A percentile compares a stretch with the other conserved stretches of the same genome.
Evolutionary conservation across 2,329 filamentous ascomycete genomes (phyloP).

Genomic region (Penicillium sp.): DNA sequence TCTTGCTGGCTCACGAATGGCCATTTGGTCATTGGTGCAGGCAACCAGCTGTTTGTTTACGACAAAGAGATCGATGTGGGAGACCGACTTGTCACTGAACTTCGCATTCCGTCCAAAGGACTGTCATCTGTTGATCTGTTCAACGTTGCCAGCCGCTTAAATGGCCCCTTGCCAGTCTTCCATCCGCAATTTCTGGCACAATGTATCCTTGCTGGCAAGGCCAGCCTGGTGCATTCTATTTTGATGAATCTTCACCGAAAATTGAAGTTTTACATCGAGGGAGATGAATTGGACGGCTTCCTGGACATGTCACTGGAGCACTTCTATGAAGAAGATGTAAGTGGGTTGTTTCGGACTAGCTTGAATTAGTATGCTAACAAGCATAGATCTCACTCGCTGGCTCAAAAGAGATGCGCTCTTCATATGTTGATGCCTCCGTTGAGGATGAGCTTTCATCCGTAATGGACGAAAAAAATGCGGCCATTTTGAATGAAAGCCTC

Average conservation of each 20-base stretch:
- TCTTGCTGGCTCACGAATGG: conserved; percentile 87
- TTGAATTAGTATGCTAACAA: conserved; percentile 17
- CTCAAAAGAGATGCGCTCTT: conserved; percentile 50
- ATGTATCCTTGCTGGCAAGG: conserved; percentile 79
- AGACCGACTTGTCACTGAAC: conserved; percentile 57
- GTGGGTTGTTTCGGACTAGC: conserved; percentile 9
- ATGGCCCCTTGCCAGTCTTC: conserved; percentile 83
- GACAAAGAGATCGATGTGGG: conserved; percentile 69
- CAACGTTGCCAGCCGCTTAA: conserved; percentile 76
- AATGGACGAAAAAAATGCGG: conserved; percentile 70
- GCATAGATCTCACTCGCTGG: conserved; percentile 38
- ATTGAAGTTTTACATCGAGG: conserved; percentile 79
- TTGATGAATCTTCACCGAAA: conserved; percentile 70
- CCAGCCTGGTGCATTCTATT: conserved; percentile 66
- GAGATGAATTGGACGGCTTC: conserved; percentile 76
- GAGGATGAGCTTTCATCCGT: conserved; percentile 57
- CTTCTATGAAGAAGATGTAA: conserved; percentile 50
- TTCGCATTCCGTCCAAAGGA: conserved; percentile 50
- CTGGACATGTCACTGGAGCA: conserved; percentile 58
- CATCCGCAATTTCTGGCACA: conserved; percentile 89
- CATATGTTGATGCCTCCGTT: conserved; percentile 51
- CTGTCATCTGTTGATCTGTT: conserved; percentile 67
- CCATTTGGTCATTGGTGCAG: conserved; percentile 80
- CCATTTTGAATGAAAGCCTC: conserved; percentile 72
- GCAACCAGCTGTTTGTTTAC: conserved; percentile 86